Evolutionary conservation across 208 protist species (phyloP).

Genomic region (Leishmania guyanensis): DNA sequence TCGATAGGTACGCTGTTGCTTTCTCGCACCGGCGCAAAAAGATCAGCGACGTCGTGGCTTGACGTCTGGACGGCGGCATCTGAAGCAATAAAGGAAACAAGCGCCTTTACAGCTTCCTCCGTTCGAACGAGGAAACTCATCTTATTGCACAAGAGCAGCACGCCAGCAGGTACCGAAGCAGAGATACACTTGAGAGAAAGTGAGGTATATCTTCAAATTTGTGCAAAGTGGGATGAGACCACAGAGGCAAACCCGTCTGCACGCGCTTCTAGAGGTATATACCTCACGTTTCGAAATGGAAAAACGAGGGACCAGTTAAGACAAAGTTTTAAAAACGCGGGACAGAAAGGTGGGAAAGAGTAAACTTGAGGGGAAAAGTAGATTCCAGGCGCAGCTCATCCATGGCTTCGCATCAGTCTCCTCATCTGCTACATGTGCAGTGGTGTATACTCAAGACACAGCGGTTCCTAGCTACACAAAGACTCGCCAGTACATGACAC

Average conservation of each 20-base stretch:
- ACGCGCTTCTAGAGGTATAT: neutral
- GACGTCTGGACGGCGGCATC: conserved; percentile 4
- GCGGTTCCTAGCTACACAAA: neutral
- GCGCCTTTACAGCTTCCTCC: conserved; percentile 63
- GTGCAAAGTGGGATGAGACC: neutral
- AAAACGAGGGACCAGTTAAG: neutral
- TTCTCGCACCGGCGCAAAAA: conserved; percentile 46
- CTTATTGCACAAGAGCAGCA: conserved; percentile 2
- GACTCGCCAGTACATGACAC: too few relatives aligned
- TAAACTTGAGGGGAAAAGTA: neutral
- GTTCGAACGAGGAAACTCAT: conserved; percentile 47
- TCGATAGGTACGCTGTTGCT: conserved; percentile 48
- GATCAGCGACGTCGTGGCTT: conserved; percentile 33
- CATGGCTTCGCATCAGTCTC: neutral
- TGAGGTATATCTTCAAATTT: neutral
- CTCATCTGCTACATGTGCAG: neutral
- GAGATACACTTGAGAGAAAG: conserved; percentile 1
- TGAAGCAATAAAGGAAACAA: conserved; percentile 54
- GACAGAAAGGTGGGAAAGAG: neutral
- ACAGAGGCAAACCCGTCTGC: neutral
- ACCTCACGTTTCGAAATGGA: neutral
- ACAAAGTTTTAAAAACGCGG: neutral
- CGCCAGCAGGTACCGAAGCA: neutral
- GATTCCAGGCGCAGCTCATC: neutral
- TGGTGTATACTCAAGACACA: neutral